A percentile compares a stretch with the other conserved stretches of the same genome.
Conservation (phyloP, 2,329 filamentous ascomycete species). For the Epicoccum sorghinum region DNA sequence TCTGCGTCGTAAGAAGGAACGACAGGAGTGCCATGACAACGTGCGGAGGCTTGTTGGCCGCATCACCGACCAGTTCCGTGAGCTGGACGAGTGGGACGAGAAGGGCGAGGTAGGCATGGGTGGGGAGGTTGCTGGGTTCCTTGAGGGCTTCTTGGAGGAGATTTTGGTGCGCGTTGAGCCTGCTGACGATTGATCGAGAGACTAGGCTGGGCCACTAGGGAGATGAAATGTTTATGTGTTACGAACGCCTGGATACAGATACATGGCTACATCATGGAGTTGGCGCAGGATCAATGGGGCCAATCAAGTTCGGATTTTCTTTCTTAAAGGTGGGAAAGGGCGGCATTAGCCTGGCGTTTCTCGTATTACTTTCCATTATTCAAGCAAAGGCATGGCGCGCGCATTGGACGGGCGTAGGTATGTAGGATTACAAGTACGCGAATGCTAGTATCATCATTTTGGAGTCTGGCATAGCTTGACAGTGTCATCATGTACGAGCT, state of each 20-base stretch:
- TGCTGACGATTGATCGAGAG: conserved; percentile 64
- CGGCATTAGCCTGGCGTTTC: conserved; percentile 9
- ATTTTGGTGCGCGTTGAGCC: conserved; percentile 91
- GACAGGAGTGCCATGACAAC: conserved; percentile 75
- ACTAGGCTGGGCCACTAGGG: not conserved
- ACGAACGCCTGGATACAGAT: not conserved
- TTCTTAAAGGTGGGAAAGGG: not conserved
- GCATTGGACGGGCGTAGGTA: too few relatives aligned
- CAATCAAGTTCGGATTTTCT: not conserved
- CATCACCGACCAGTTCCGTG: conserved; percentile 80
- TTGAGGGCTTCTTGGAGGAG: conserved; percentile 93
- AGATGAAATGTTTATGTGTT: too few relatives aligned
- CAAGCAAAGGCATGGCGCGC: too few relatives aligned
- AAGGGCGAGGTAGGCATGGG: conserved; percentile 92
- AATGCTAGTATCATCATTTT: too few relatives aligned
- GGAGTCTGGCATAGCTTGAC: too few relatives aligned
- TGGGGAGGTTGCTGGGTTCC: conserved; percentile 82
- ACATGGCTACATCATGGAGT: not conserved
- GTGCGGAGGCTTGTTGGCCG: conserved; percentile 82
- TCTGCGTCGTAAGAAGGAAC: conserved; percentile 41
- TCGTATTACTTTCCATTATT: not conserved
- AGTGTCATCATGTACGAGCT: too few relatives aligned
- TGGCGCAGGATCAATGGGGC: not conserved
- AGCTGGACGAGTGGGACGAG: conserved; percentile 88
- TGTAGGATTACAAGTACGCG: too few relatives aligned